Conservation (phyloP, 306 rosid genomes). For the Vigna trinervia region DNA sequence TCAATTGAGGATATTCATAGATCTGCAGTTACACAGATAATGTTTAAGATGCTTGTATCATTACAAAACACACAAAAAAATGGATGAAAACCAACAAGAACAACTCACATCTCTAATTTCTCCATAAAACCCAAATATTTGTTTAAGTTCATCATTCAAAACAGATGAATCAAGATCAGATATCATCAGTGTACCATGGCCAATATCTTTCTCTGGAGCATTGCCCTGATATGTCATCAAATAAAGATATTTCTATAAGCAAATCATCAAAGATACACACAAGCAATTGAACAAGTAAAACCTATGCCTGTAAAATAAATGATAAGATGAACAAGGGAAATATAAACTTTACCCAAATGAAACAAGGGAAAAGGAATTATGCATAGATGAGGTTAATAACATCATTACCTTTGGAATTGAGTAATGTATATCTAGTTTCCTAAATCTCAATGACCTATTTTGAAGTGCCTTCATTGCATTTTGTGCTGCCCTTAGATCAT, state of each 20-base stretch:
- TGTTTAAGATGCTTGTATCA: slow-evolving; percentile 15
- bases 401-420: slow-evolving; percentile 77
- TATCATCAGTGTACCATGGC: slow-evolving; percentile 71
- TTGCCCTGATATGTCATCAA: slow-evolving; percentile 64
- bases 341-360: slow-evolving; percentile 12
- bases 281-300: slow-evolving; percentile 33
- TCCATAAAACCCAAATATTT: slow-evolving; percentile 75
- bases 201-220: slow-evolving; percentile 76
- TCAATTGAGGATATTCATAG: slow-evolving; percentile 61
- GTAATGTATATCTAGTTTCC: slow-evolving; percentile 82
- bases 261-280: slow-evolving; percentile 38
- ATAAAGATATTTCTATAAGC: slow-evolving; percentile 42
- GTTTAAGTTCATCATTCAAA: slow-evolving; percentile 65
- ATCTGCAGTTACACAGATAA: slow-evolving; percentile 58
- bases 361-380: slow-evolving; percentile 34
- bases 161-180: slow-evolving; percentile 77
- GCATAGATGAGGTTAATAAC: slow-evolving; percentile 22
- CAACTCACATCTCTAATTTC: slow-evolving; percentile 75
- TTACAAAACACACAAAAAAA: slow-evolving; percentile 26
- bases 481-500: slow-evolving; percentile 79
- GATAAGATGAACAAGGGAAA: background rate
- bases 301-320: slow-evolving; percentile 30
- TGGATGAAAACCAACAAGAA: slow-evolving; percentile 38
- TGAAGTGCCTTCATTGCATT: slow-evolving; percentile 78
- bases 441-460: slow-evolving; percentile 61